A percentile compares a stretch with the other conserved stretches of the same genome.
Evolutionary conservation across 2,329 filamentous ascomycete genomes (phyloP).

Genomic region (Pseudocercospora fijiensis): DNA sequence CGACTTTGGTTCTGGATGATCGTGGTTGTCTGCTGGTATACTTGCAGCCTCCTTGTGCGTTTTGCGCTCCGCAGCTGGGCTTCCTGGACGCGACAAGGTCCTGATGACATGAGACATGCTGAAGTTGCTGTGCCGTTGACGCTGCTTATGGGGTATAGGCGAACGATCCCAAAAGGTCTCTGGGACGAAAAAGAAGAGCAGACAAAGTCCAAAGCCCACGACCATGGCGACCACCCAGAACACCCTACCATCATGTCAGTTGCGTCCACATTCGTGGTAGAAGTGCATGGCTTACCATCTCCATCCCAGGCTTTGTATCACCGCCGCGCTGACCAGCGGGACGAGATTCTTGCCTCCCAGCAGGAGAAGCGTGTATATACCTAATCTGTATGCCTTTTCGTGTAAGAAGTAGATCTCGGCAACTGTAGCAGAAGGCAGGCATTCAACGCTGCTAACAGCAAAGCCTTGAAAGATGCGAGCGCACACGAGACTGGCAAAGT

Average conservation of each 20-base stretch:
- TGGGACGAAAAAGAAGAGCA: slow-evolving; percentile 87
- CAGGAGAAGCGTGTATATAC: slow-evolving; percentile 86
- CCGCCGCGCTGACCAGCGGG: slow-evolving; percentile 78
- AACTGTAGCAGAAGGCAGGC: slow-evolving; percentile 87
- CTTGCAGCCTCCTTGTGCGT: slow-evolving; percentile 16
- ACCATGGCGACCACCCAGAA: slow-evolving; percentile 74
- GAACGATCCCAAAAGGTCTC: slow-evolving; percentile 95
- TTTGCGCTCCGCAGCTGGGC: slow-evolving; percentile 15
- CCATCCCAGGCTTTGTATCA: slow-evolving; percentile 78
- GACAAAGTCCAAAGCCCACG: slow-evolving; percentile 65
- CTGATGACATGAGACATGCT: slow-evolving; percentile 24
- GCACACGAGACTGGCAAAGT: slow-evolving; percentile 73
- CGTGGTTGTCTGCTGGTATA: neutral
- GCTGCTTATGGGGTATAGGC: slow-evolving; percentile 53
- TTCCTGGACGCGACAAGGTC: slow-evolving; percentile 17
- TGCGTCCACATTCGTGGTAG: neutral
- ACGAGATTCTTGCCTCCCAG: slow-evolving; percentile 83
- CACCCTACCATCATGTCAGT: slow-evolving; percentile 18
- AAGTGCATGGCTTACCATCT: slow-evolving; percentile 44
- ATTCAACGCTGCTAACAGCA: slow-evolving; percentile 86
- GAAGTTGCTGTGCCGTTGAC: slow-evolving; percentile 22
- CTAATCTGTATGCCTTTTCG: slow-evolving; percentile 86
- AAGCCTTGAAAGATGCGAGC: slow-evolving; percentile 86
- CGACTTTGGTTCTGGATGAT: neutral
- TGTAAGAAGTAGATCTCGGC: slow-evolving; percentile 96